Percentiles rank a stretch among this genome's conserved stretches.
These are phyloP conservation scores for Dentipellis fragilis DNA, from an alignment of 768 basidiomycete genomes.

Conservation along the genomic window DNA sequence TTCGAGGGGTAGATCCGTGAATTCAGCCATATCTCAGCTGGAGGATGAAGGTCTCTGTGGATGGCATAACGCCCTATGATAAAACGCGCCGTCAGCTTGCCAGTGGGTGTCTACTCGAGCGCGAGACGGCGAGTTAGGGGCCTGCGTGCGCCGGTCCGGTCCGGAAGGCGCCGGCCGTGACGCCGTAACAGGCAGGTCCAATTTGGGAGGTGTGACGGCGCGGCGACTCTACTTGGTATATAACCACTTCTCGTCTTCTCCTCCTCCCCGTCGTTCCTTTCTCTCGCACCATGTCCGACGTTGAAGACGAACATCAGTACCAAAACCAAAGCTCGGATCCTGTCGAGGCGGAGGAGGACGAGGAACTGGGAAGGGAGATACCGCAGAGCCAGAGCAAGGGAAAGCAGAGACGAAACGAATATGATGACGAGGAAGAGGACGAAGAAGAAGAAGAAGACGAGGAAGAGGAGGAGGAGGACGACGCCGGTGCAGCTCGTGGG, in stretches of 20 bases:
- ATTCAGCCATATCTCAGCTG: constrained; percentile 25
- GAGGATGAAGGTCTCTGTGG: no score
- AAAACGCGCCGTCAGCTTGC: no score
- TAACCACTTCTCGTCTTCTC: neutral
- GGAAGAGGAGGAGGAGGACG: constrained; percentile 27
- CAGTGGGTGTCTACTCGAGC: no score
- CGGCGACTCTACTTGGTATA: neutral
- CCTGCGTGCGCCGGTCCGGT: no score
- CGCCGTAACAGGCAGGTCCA: neutral
- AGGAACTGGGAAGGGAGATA: constrained; percentile 24
- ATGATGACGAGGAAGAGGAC: constrained; percentile 33
- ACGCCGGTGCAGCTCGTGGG: constrained; percentile 32
- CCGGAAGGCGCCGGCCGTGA: no score
- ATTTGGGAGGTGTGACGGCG: neutral
- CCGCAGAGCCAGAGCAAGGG: constrained; percentile 24
- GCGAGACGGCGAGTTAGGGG: no score
- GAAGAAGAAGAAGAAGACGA: constrained; percentile 29
- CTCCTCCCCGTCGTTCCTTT: constrained; percentile 13
- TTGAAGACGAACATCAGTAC: constrained; percentile 26
- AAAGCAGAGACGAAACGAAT: constrained; percentile 25
- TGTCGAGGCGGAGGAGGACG: constrained; percentile 19
- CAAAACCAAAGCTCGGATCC: constrained; percentile 21
- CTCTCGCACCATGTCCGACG: constrained; percentile 33
- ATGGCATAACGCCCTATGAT: no score
- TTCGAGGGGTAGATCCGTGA: constrained; percentile 57